Evolutionary conservation across 2,329 filamentous ascomycete genomes (phyloP).

Genomic region (Exophiala sp.): DNA sequence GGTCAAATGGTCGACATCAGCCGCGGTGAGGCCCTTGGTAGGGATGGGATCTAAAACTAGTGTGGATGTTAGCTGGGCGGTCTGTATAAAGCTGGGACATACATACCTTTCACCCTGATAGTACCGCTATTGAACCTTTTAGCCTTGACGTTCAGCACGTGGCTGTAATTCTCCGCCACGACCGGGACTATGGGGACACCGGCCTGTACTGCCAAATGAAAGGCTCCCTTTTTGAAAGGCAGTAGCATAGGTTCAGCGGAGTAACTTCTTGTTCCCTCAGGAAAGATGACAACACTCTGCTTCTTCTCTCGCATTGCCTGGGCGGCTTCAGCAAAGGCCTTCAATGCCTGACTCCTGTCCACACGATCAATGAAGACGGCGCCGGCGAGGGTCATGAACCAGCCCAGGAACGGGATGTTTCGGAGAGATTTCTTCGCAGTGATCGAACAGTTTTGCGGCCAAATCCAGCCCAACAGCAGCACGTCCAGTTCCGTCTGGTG

Average conservation of each 20-base stretch:
- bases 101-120: constrained; percentile 68
- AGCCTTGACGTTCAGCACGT: constrained; percentile 60
- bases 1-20: constrained; percentile 71
- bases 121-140: constrained; percentile 60
- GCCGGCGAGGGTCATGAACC: constrained; percentile 86
- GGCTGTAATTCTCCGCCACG: constrained; percentile 71
- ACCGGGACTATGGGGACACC: constrained; percentile 88
- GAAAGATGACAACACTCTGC: constrained; percentile 55
- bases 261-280: constrained; percentile 88
- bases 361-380: constrained; percentile 93
- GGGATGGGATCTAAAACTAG: constrained; percentile 73
- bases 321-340: constrained; percentile 78
- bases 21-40: constrained; percentile 64
- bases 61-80: constrained; percentile 4
- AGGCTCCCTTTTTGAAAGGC: constrained; percentile 98
- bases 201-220: constrained; percentile 90
- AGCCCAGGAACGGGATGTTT: constrained; percentile 76
- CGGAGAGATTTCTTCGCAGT: constrained; percentile 85
- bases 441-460: constrained; percentile 85
- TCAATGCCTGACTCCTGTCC: constrained; percentile 73
- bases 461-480: constrained; percentile 79
- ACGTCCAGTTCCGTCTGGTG: constrained; percentile 97
- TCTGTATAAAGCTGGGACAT: not conserved
- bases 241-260: constrained; percentile 71
- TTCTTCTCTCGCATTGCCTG: constrained; percentile 65